Percentiles rank a stretch among this genome's conserved stretches.
Conservation (phyloP, 345 rosid genomes). For the Acer saccharum region DNA sequence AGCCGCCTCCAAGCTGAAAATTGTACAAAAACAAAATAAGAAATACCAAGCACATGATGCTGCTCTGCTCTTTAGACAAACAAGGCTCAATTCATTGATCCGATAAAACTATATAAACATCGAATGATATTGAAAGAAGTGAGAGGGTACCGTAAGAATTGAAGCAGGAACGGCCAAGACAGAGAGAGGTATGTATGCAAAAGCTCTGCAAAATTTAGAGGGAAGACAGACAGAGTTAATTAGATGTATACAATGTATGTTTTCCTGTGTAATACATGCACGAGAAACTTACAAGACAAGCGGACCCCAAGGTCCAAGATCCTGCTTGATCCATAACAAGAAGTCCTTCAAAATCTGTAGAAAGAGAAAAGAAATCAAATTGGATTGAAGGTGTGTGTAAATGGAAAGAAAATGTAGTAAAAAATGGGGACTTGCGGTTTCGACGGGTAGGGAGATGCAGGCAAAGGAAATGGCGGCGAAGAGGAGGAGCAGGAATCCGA, state of each 20-base stretch:
- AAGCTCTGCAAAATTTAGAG: constrained; percentile 31
- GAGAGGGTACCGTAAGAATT: constrained; percentile 45
- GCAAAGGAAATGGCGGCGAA: constrained; percentile 34
- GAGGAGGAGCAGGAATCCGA: constrained; percentile 42
- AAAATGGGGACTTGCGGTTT: constrained; percentile 27
- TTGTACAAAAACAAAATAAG: not conserved
- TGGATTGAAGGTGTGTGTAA: not conserved
- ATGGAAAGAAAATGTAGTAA: not conserved
- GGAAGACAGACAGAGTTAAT: no score
- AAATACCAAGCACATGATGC: not conserved
- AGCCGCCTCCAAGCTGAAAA: constrained; percentile 32
- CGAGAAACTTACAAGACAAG: constrained; percentile 48
- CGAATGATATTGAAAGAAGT: not conserved
- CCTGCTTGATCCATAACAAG: constrained; percentile 57
- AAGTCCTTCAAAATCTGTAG: constrained; percentile 48
- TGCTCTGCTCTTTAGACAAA: no score
- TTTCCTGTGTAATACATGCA: not conserved
- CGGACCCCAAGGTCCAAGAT: constrained; percentile 64
- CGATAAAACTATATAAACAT: not conserved
- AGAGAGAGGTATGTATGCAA: constrained; percentile 53
- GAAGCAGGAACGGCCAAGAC: constrained; percentile 60
- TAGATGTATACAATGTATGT: not conserved
- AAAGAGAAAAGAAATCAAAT: constrained; percentile 5
- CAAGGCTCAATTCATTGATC: no score
- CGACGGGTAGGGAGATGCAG: constrained; percentile 42